Evolutionary conservation across 164 flowering plant species (phyloP).

Genomic region (Vitis cinerea): DNA sequence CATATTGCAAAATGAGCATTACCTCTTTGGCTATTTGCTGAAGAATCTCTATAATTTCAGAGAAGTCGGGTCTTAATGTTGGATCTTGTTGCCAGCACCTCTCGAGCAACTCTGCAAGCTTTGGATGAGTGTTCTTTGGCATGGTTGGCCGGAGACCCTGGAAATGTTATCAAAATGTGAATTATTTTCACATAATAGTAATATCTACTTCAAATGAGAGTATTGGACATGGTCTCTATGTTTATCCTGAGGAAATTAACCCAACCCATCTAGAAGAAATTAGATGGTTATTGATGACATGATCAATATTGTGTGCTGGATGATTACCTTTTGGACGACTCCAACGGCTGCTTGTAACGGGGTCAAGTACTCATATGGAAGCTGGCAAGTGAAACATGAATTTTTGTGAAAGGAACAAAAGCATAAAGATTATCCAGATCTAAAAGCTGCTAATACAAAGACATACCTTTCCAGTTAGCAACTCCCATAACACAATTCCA

Average conservation of each 20-base stretch:
- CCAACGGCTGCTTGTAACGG: constrained; percentile 70
- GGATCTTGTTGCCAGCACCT: constrained; percentile 53
- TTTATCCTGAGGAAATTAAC: too few species aligned
- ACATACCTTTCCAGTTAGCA: constrained; percentile 56
- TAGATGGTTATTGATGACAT: too few species aligned
- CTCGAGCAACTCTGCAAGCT: constrained; percentile 36
- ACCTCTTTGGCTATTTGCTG: constrained; percentile 46
- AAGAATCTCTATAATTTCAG: constrained; percentile 46
- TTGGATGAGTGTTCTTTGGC: constrained; percentile 41
- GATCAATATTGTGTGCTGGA: too few species aligned
- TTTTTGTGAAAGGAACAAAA: neutral
- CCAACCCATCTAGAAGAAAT: too few species aligned
- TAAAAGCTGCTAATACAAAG: neutral
- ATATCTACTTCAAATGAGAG: too few species aligned
- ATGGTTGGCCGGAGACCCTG: constrained; percentile 66
- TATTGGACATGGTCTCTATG: too few species aligned
- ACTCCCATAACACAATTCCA: constrained; percentile 59
- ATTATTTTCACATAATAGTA: too few species aligned
- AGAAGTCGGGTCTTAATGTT: constrained; percentile 52
- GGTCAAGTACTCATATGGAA: constrained; percentile 57
- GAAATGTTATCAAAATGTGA: neutral
- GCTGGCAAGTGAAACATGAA: constrained; percentile 26
- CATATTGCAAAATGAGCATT: neutral
- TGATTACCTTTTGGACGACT: constrained; percentile 57
- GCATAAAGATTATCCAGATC: neutral